Percentiles rank a stretch among this genome's conserved stretches.
Evolutionary conservation across 768 basidiomycete genomes (phyloP).

Genomic region (Suillus tomentosus): DNA sequence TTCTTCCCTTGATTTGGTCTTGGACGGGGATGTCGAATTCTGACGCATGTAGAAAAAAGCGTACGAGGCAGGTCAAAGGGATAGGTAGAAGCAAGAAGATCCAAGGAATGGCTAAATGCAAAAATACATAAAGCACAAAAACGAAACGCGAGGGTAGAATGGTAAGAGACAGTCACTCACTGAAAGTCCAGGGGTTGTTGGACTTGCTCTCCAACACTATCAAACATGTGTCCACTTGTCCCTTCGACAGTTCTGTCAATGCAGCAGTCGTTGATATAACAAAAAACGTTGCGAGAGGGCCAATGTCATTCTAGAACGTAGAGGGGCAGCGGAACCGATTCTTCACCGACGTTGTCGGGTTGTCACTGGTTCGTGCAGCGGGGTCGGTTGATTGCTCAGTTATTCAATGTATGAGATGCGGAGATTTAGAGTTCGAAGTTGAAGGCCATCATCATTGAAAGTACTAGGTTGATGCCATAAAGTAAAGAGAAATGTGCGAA

Average conservation of each 20-base stretch:
- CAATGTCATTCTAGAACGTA: neutral
- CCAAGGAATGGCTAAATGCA: neutral
- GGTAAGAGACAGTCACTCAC: neutral
- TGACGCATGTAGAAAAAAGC: neutral
- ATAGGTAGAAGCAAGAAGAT: neutral
- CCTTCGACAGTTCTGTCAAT: neutral
- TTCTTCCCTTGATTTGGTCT: neutral
- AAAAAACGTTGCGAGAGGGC: neutral
- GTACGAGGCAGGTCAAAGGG: neutral
- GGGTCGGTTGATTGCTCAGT: neutral
- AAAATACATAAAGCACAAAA: neutral
- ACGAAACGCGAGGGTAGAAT: neutral
- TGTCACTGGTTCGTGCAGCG: neutral
- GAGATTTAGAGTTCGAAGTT: neutral
- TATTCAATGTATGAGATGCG: neutral
- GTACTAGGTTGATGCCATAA: neutral
- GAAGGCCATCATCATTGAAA: neutral
- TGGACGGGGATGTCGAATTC: neutral
- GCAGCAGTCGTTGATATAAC: neutral
- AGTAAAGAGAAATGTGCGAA: conserved; percentile 31
- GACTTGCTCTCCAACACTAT: neutral
- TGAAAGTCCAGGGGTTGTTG: neutral
- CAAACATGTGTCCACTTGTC: neutral
- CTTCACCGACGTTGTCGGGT: neutral
- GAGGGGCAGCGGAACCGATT: neutral